A percentile compares a stretch with the other conserved stretches of the same genome.
Evolutionary conservation across 768 basidiomycete species (phyloP).

Genomic region (Pleurotus platypus): DNA sequence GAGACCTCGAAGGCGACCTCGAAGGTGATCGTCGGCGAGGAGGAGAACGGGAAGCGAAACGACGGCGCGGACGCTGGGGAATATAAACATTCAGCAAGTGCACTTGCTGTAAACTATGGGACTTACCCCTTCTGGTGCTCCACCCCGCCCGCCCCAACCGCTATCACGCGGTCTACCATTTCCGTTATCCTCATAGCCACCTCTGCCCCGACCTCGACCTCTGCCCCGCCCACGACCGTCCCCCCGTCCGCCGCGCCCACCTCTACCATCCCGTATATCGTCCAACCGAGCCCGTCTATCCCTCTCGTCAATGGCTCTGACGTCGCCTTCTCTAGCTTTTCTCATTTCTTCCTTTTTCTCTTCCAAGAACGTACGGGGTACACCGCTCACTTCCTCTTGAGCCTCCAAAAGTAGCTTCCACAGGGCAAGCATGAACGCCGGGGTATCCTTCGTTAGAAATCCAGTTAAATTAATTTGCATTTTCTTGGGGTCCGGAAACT

Average conservation of each 20-base stretch:
- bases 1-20: slow-evolving; percentile 31
- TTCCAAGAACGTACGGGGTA: slow-evolving; percentile 87
- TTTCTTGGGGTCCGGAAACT: slow-evolving; percentile 90
- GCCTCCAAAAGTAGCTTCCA: slow-evolving; percentile 95
- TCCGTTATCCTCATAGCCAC: slow-evolving; percentile 42
- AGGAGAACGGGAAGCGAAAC: slow-evolving; percentile 45
- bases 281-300: slow-evolving; percentile 67
- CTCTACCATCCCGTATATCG: slow-evolving; percentile 57
- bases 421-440: slow-evolving; percentile 80
- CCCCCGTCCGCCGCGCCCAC: slow-evolving; percentile 46
- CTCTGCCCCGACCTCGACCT: slow-evolving; percentile 37
- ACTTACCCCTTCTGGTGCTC: slow-evolving; percentile 28
- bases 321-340: slow-evolving; percentile 59
- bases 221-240: slow-evolving; percentile 57
- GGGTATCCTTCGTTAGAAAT: slow-evolving; percentile 85
- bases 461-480: slow-evolving; percentile 95
- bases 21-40: slow-evolving; percentile 44
- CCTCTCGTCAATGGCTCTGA: slow-evolving; percentile 63
- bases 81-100: slow-evolving; percentile 10
- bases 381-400: slow-evolving; percentile 82
- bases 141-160: slow-evolving; percentile 63
- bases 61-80: slow-evolving; percentile 40
- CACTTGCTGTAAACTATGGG: not conserved
- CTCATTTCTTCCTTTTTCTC: slow-evolving; percentile 91
- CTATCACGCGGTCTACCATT: slow-evolving; percentile 43